Evolutionary conservation across 352 stramenopile genomes (phyloP).

Genomic region (Globisporangium iwayamae): DNA sequence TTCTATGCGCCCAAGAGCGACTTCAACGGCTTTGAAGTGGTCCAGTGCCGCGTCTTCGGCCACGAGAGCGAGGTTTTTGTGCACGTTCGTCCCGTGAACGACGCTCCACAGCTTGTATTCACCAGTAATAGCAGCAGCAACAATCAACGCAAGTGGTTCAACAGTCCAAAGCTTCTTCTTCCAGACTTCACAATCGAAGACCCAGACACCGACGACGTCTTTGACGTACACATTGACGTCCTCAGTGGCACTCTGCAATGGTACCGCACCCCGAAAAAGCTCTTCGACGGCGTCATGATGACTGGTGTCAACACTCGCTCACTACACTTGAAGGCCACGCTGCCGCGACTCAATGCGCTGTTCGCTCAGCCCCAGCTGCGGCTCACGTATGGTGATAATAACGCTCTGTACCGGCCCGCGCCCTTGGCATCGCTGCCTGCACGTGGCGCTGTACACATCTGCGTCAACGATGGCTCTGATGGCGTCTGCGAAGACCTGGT

Average conservation of each 20-base stretch:
- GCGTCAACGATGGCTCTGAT: slow-evolving; percentile 23
- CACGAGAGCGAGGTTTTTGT: slow-evolving; percentile 9
- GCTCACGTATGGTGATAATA: slow-evolving; percentile 7
- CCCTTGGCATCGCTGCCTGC: background rate
- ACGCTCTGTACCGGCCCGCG: background rate
- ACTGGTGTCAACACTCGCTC: slow-evolving; percentile 7
- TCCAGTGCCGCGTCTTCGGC: background rate
- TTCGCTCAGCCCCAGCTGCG: slow-evolving; percentile 25
- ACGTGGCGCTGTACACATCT: slow-evolving; percentile 18
- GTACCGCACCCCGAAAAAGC: slow-evolving; percentile 10
- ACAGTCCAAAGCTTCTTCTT: slow-evolving; percentile 24
- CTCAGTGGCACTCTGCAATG: slow-evolving; percentile 26
- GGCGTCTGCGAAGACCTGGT: slow-evolving; percentile 21
- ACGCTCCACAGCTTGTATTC: slow-evolving; percentile 15
- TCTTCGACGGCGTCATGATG: slow-evolving; percentile 29
- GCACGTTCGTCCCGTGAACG: slow-evolving; percentile 23
- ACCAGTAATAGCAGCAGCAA: background rate
- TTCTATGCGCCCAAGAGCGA: slow-evolving; percentile 13
- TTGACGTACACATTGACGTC: slow-evolving; percentile 28
- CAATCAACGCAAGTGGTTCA: slow-evolving; percentile 21
- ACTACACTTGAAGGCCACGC: slow-evolving; percentile 20
- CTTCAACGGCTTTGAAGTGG: slow-evolving; percentile 17
- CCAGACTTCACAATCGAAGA: slow-evolving; percentile 32
- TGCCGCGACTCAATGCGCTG: slow-evolving; percentile 28
- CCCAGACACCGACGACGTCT: slow-evolving; percentile 27